These are phyloP conservation scores for Aspergillus floridensis DNA, from an alignment of 2,329 filamentous ascomycete species.

Conservation along the genomic window DNA sequence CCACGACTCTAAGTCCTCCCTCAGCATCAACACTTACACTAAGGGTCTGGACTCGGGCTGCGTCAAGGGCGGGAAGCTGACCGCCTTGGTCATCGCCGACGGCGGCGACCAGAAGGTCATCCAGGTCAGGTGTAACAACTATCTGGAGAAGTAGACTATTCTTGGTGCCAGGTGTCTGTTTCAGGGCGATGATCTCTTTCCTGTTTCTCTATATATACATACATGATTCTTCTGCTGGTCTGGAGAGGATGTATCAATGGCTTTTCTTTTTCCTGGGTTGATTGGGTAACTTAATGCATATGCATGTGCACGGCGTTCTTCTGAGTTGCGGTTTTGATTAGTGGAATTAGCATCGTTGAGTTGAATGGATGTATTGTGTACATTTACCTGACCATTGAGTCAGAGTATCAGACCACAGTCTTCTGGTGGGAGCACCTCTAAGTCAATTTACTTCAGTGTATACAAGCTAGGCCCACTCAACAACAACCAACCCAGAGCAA, in stretches of 20 bases:
- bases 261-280: background rate
- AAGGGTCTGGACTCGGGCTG: constrained; percentile 86
- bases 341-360: background rate
- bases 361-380: background rate
- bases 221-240: constrained; percentile 4
- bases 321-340: background rate
- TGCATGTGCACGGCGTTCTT: background rate
- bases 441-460: no score
- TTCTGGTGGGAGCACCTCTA: no score
- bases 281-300: background rate
- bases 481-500: no score
- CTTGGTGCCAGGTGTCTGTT: background rate
- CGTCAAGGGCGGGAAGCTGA: constrained; percentile 70
- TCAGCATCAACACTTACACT: constrained; percentile 66
- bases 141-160: constrained; percentile 18
- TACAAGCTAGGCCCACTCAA: no score
- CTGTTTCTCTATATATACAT: background rate
- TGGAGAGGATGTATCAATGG: constrained; percentile 1
- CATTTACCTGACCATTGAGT: background rate
- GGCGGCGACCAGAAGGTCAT: constrained; percentile 43
- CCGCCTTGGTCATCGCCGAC: constrained; percentile 71
- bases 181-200: no score
- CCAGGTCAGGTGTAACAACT: constrained; percentile 43
- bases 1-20: constrained; percentile 73
- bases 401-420: no score